A percentile compares a stretch with the other conserved stretches of the same genome.
phyloP scores from a whole-genome alignment of 192 early-diverging fungal species.

The Coemansia sp. region DNA sequence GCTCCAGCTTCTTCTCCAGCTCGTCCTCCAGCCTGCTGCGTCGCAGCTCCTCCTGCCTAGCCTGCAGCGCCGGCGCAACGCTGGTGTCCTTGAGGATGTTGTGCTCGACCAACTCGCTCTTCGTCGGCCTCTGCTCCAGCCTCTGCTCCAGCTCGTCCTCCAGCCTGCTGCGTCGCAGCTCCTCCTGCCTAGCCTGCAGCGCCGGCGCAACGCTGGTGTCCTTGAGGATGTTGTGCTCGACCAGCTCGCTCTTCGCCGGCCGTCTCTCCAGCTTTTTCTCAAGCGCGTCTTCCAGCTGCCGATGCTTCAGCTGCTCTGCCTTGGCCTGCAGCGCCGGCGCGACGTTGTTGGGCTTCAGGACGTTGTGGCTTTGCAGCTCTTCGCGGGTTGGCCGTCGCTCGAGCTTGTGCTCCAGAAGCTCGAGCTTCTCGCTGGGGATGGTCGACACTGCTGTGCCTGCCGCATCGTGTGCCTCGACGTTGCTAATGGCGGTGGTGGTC shows the following conservation, averaged over 20 bases:
- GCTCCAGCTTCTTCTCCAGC: slow-evolving; percentile 57
- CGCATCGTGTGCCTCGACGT: neutral
- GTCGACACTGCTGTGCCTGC: neutral
- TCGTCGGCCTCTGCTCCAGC: slow-evolving; percentile 53
- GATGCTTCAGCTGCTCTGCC: slow-evolving; percentile 29
- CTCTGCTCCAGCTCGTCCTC: slow-evolving; percentile 55
- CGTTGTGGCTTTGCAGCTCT: slow-evolving; percentile 56
- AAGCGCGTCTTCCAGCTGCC: slow-evolving; percentile 49
- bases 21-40: slow-evolving; percentile 49
- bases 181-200: slow-evolving; percentile 21
- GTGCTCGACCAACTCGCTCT: slow-evolving; percentile 54
- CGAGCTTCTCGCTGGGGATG: slow-evolving; percentile 2
- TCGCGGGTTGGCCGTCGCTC: slow-evolving; percentile 51
- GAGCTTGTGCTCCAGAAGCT: slow-evolving; percentile 56
- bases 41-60: slow-evolving; percentile 25
- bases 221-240: slow-evolving; percentile 56
- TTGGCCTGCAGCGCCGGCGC: slow-evolving; percentile 43
- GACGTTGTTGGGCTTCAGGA: slow-evolving; percentile 51
- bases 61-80: slow-evolving; percentile 45
- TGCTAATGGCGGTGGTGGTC: neutral
- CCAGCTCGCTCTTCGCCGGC: slow-evolving; percentile 55
- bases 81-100: slow-evolving; percentile 58
- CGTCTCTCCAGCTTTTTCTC: slow-evolving; percentile 57
- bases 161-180: neutral
- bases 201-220: slow-evolving; percentile 8